Conservation (phyloP, 1,284 basidiomycete species). For the Ganoderma sinense region DNA sequence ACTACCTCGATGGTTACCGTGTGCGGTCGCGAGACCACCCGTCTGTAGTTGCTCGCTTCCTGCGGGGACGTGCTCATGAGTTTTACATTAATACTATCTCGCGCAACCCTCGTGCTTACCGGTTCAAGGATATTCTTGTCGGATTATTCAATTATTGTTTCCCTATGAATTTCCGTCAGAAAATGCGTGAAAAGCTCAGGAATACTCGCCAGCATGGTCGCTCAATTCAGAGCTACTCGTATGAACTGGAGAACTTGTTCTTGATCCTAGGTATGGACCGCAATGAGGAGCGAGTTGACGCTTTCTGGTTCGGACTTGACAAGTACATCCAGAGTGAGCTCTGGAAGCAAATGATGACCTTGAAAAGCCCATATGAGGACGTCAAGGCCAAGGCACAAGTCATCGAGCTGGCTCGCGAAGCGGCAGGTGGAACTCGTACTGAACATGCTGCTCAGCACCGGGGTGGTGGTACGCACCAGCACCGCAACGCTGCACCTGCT, state of each 20-base stretch:
- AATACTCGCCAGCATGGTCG: slow-evolving; percentile 25
- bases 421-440: neutral
- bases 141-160: slow-evolving; percentile 54
- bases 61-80: slow-evolving; percentile 45
- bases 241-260: slow-evolving; percentile 42
- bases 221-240: slow-evolving; percentile 36
- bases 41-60: slow-evolving; percentile 20
- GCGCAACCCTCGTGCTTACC: slow-evolving; percentile 32
- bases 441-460: neutral
- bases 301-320: slow-evolving; percentile 44
- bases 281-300: slow-evolving; percentile 40
- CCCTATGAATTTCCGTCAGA: slow-evolving; percentile 43
- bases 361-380: slow-evolving; percentile 16
- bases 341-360: slow-evolving; percentile 39
- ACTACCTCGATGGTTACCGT: slow-evolving; percentile 18
- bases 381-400: slow-evolving; percentile 18
- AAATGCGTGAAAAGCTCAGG: slow-evolving; percentile 29
- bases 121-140: slow-evolving; percentile 39
- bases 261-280: slow-evolving; percentile 40
- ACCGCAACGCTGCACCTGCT: neutral
- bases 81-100: slow-evolving; percentile 48
- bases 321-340: slow-evolving; percentile 39
- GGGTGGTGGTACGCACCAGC: neutral
- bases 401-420: slow-evolving; percentile 22
- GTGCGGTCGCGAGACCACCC: neutral